Base-by-base conservation (phyloP, 495 filamentous ascomycete species). In the Glarea lozoyensis region DNA sequence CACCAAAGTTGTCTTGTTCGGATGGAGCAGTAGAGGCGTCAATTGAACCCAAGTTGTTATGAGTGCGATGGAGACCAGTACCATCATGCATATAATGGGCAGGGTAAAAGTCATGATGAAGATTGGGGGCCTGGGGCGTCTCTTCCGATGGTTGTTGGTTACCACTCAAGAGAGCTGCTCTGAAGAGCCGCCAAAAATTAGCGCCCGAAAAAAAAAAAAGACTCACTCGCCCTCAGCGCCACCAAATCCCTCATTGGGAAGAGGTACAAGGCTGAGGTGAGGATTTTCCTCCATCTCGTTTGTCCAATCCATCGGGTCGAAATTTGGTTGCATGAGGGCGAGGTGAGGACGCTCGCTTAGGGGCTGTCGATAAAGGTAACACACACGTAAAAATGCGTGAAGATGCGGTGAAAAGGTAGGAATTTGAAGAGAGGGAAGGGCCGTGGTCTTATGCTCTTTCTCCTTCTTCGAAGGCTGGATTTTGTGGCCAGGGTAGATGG, bases 141-240 rank as follows among this genome's bases (percentile, higher is more conserved):
- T n/a, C n/a, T n/a, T n/a, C n/a, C n/a, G n/a, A n/a, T n/a, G n/a
- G n/a, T n/a, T n/a, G n/a, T n/a, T n/a, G n/a, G n/a, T n/a, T n/a
- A n/a, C n/a, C n/a, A n/a, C n/a, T n/a, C n/a, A n/a, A n/a, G n/a
- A n/a, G n/a, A n/a, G n/a, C n/a, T n/a, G n/a, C n/a, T n/a, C n/a
- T n/a, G n/a, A n/a, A n/a, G n/a, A n/a, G n/a, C n/a, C n/a, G n/a
- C n/a, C n/a, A n/a, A n/a, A n/a, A n/a, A n/a, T n/a, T n/a, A n/a
- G n/a, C n/a, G n/a, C n/a, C n/a, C n/a, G n/a, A 34, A 34, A 34
- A 34, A 34, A 34, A 34, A 34, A 34, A 34, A 13, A 13, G n/a
- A 7, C 31, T 34, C n/a, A 34, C 31, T 16, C 31, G 17, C 12
- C n/a, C 4, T 34, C 31, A 34, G 31, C 31, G 31, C 31, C 31